phyloP scores from a whole-genome alignment of 257 asterid species.

The Ballota nigra region DNA sequence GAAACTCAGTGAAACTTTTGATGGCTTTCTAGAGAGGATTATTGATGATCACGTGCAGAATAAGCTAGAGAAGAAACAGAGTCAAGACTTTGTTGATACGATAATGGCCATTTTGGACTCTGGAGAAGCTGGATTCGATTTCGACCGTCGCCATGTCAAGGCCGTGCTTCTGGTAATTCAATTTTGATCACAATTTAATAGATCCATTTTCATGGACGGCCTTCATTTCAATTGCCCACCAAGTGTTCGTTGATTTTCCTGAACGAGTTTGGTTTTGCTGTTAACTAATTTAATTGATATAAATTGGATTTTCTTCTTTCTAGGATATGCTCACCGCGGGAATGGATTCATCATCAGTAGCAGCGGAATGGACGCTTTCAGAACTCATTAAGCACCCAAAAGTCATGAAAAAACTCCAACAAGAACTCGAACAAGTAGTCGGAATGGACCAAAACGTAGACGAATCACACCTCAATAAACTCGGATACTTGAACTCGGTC shows the following conservation, averaged over 20 bases:
- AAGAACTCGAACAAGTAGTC: conserved; percentile 22
- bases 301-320: background rate
- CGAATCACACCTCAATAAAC: conserved; percentile 29
- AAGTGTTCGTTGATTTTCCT: background rate
- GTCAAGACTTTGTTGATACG: conserved; percentile 28
- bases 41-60: conserved; percentile 30
- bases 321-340: conserved; percentile 30
- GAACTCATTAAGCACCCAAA: conserved; percentile 17
- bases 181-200: background rate
- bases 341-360: conserved; percentile 8
- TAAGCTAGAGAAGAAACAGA: background rate
- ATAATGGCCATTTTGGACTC: conserved; percentile 29
- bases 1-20: conserved; percentile 17
- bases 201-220: too few species aligned
- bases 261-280: background rate
- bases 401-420: conserved; percentile 17
- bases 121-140: conserved; percentile 35
- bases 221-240: background rate
- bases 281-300: too few species aligned
- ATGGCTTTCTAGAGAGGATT: conserved; percentile 34
- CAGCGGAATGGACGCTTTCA: conserved; percentile 20
- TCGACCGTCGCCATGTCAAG: conserved; percentile 43
- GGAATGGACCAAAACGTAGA: conserved; percentile 24
- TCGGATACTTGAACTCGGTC: conserved; percentile 24
- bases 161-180: conserved; percentile 33